Evolutionary conservation across 2,329 filamentous ascomycete genomes (phyloP), one percentile per base, ranked within the genome.

Genomic region (Pestalotiopsis sp.): DNA sequence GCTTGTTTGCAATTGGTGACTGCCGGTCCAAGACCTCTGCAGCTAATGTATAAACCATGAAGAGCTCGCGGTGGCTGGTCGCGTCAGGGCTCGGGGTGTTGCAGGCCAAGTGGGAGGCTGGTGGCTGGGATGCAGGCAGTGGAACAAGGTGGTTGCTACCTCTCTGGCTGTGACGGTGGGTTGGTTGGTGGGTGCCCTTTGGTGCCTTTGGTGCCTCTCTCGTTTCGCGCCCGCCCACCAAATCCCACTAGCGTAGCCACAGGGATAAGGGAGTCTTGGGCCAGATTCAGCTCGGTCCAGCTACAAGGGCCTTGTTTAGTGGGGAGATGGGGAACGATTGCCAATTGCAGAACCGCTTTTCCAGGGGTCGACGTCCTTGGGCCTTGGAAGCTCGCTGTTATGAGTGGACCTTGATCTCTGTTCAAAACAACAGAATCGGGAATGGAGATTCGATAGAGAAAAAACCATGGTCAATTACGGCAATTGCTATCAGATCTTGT

Each of bases 261-360:
- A 56, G 49, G 49, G 49, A 56, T 56, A 6, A 36, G 31, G 31
- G 31, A 7, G 38, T 38, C 39, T 13, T 17, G 11, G 27, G 27
- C 57, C 57, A 27, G 49, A 62, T 66, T 39, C 56, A 66, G 64
- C 66, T 57, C 58, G 61, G n/a, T 56, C 25, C 57, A 20, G 67
- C 38, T 41, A 70, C 70, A 74, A 68, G 73, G 74, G 45, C 73
- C 67, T 75, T 76, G 75, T 77, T 77, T 73, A 76, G 73, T 72
- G 76, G 74, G 59, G 59, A 49, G 25, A 27, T 57, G 58, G 66
- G 17, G 49, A 20, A n/a, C 17, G 57, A 41, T 31, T 39, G 58
- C 74, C 75, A 77, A 77, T 76, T 66, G 68, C 23, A 36, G 58
- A 23, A 25, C 57, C 38, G 57, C 45, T 62, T 62, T 62, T 31